Base-by-base conservation (phyloP, 148 eudicot genomes). In the Chenopodium suecicum region DNA sequence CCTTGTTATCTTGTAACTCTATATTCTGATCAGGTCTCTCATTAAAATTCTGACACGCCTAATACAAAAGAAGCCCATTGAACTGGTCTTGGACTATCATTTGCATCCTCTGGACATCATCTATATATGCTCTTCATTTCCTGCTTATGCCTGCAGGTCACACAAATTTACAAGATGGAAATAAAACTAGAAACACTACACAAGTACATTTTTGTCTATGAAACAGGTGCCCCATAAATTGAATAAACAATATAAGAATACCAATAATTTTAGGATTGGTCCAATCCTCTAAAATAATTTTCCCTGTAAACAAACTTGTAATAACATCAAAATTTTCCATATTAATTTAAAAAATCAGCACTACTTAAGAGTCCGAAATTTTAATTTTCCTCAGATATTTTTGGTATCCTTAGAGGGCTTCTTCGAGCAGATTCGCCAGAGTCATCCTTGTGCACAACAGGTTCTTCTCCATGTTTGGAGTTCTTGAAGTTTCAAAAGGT, bases 401-500 rank as follows among this genome's bases (percentile, higher is more conserved):
- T 86, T 16, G 79, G 82, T 34, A 84, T 89, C 52, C 77, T 81
- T 22, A 62, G 81, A 50, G 93, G 88, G 85, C 90, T 91, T 75
- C 81, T 84, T 52, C 87, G 89, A 14, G 92, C 74, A 76, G 94
- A 78, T 47, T 83, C 83, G 46, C 86, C 86, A n/a, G 83, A 66
- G 23, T 85, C 92, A 22, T 85, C 92, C 75, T 92, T 90, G 47
- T 70, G 76, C 32, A 86, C 81, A 74, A 71, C 80, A 65, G 78
- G 34, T 86, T 83, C 88, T 64, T 77, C 89, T 20, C 82, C 82
- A 72, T 87, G 91, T 66, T 91, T 94, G 2, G 89, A 76, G 80
- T 94, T 94, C 84, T 89, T 87, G 70, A 32, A 90, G 95, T 78
- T 88, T 88, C 79, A 93, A 81, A 6, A 82, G 90, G 56, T 86